phyloP scores from a whole-genome alignment of 257 asterid species.

The Buddleja alternifolia region DNA sequence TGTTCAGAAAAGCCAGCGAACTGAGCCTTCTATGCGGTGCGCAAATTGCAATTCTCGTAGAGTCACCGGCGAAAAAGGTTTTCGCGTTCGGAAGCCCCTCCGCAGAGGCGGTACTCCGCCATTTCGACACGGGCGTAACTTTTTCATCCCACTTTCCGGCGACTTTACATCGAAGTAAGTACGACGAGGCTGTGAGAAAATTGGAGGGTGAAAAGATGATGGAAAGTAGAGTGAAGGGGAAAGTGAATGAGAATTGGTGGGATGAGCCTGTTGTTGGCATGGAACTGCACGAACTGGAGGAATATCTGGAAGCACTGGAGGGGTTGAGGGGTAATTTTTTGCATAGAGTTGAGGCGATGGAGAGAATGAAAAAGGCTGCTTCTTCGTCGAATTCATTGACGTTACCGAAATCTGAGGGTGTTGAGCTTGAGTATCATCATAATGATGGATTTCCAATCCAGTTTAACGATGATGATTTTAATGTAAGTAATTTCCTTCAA shows the following conservation, averaged over 20 bases:
- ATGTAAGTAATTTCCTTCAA: too few relatives aligned
- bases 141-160: not conserved
- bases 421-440: too few relatives aligned
- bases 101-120: slow-evolving; percentile 5
- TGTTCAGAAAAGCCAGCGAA: slow-evolving; percentile 30
- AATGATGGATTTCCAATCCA: too few relatives aligned
- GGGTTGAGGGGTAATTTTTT: slow-evolving; percentile 29
- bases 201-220: slow-evolving; percentile 15
- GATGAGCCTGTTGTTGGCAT: slow-evolving; percentile 29
- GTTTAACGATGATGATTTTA: too few relatives aligned
- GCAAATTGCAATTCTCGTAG: slow-evolving; percentile 16
- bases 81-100: slow-evolving; percentile 22
- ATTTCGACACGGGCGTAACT: not conserved
- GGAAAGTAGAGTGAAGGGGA: not conserved
- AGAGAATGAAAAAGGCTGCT: slow-evolving; percentile 7
- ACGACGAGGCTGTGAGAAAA: slow-evolving; percentile 21
- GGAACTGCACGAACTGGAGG: slow-evolving; percentile 37
- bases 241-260: slow-evolving; percentile 38
- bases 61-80: slow-evolving; percentile 7
- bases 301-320: slow-evolving; percentile 29
- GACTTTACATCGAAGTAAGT: slow-evolving; percentile 11
- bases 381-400: not conserved
- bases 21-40: slow-evolving; percentile 24
- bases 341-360: slow-evolving; percentile 34
- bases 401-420: too few relatives aligned